Base-by-base conservation (phyloP, 2,329 filamentous ascomycete genomes). In the Neonectria neomacrospora region DNA sequence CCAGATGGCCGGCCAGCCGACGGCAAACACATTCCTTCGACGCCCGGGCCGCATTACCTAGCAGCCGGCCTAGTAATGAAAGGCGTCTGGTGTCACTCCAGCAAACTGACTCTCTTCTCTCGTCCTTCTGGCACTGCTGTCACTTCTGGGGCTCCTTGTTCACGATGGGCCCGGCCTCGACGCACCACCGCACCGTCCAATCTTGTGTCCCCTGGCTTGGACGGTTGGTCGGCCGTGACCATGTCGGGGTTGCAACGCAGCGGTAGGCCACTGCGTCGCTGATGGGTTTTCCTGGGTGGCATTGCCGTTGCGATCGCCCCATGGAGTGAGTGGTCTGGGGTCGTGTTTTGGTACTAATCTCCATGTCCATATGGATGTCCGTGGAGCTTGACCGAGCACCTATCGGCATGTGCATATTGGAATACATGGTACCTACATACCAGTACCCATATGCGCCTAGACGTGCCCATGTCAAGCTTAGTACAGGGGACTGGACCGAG, bases 21-120 rank as follows among this genome's bases (percentile, higher is more conserved):
- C 37, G 12, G 11, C 28, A 51, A 51, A 39, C 47, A 53, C 54
- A 62, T 62, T 62, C 59, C 59, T 52, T 41, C 32, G 30, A 54
- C 30, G 28, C 53, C 52, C 44, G 37, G 7, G 41, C 41, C 30
- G 41, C 28, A 30, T 18, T 20, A 41, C 23, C 23, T 20, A 50
- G 44, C 23, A 45, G 37, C n/a, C 28, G 30, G 54, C 41, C 32
- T 50, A 32, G 28, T 11, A 20, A 10, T 11, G 23, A 16, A 37
- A n/a, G 34, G 34, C 14, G 14, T 14, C 14, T 14, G 34, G 34
- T n/a, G 23, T 6, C 34, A n/a, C 34, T 37, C 11, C 7, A 14
- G 34, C 14, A 16, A 14, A n/a, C 34, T n/a, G 34, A 37, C 14
- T 37, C 34, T 37, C 34, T 37, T 37, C 14, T 37, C 23, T 26